Percentiles rank a stretch among this genome's conserved stretches.
These are phyloP conservation scores for Circinella minor DNA, from an alignment of 371 early-diverging fungal species.

Conservation along the genomic window DNA sequence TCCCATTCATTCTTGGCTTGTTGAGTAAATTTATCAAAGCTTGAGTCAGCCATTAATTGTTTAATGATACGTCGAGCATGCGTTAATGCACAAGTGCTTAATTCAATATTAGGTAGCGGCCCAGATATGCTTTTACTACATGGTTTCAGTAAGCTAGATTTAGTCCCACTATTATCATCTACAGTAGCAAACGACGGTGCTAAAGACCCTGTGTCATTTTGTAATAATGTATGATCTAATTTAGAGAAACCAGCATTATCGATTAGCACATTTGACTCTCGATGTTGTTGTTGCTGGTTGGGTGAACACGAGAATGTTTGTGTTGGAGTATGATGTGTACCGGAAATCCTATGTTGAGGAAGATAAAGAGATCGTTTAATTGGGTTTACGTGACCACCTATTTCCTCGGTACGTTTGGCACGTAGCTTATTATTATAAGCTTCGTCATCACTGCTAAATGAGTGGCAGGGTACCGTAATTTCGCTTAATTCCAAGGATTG, in stretches of 20 bases:
- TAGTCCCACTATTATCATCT: slow-evolving; percentile 19
- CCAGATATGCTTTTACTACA: slow-evolving; percentile 55
- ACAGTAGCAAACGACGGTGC: slow-evolving; percentile 14
- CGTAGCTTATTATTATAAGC: slow-evolving; percentile 38
- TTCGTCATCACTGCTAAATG: slow-evolving; percentile 47
- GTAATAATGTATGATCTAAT: slow-evolving; percentile 15
- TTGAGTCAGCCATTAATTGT: slow-evolving; percentile 51
- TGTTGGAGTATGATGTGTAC: slow-evolving; percentile 1
- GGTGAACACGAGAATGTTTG: neutral
- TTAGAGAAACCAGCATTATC: slow-evolving; percentile 35
- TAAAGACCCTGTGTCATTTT: slow-evolving; percentile 29
- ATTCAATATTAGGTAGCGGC: slow-evolving; percentile 59
- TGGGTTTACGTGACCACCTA: slow-evolving; percentile 30
- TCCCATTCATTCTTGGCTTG: slow-evolving; percentile 72
- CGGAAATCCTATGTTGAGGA: slow-evolving; percentile 24
- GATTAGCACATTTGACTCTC: slow-evolving; percentile 23
- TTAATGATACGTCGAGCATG: slow-evolving; percentile 70
- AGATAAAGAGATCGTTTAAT: slow-evolving; percentile 22
- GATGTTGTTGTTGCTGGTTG: neutral
- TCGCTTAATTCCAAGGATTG: neutral
- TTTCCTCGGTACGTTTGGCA: slow-evolving; percentile 42
- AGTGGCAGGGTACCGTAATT: slow-evolving; percentile 14
- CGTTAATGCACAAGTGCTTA: slow-evolving; percentile 67
- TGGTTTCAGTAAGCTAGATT: slow-evolving; percentile 17
- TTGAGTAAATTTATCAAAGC: slow-evolving; percentile 24